Evolutionary conservation across 257 asterid species (phyloP).

Genomic region (Echites panduratus): DNA sequence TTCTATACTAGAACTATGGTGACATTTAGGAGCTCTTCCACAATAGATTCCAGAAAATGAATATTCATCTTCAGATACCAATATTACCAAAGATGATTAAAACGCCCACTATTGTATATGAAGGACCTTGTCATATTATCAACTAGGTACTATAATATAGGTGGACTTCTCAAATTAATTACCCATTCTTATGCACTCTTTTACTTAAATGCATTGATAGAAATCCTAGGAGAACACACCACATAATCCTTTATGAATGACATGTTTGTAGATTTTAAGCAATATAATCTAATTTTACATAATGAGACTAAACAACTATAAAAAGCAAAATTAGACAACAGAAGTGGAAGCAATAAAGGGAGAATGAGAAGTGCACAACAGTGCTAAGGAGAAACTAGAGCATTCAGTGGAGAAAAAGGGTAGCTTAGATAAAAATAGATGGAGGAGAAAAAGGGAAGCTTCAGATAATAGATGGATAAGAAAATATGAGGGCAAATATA

Average conservation of each 20-base stretch:
- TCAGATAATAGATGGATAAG: too few relatives aligned
- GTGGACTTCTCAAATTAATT: neutral
- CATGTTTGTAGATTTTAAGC: neutral
- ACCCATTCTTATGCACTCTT: neutral
- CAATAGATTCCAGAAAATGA: neutral
- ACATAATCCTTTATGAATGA: neutral
- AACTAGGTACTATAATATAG: neutral
- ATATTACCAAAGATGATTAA: neutral
- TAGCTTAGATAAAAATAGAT: too few relatives aligned
- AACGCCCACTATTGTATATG: neutral
- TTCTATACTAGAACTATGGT: neutral
- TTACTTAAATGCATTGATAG: neutral
- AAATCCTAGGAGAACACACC: neutral
- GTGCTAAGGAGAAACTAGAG: too few relatives aligned
- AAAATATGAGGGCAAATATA: too few relatives aligned
- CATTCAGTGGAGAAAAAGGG: too few relatives aligned
- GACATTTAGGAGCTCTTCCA: neutral
- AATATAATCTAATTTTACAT: neutral
- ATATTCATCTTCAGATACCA: neutral
- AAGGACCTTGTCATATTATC: neutral
- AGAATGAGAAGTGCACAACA: too few relatives aligned
- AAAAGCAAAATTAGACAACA: too few relatives aligned
- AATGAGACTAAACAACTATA: neutral
- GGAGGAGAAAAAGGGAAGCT: too few relatives aligned
- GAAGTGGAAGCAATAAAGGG: too few relatives aligned